Base-by-base conservation (phyloP, 495 filamentous ascomycete genomes). In the Glarea lozoyensis region DNA sequence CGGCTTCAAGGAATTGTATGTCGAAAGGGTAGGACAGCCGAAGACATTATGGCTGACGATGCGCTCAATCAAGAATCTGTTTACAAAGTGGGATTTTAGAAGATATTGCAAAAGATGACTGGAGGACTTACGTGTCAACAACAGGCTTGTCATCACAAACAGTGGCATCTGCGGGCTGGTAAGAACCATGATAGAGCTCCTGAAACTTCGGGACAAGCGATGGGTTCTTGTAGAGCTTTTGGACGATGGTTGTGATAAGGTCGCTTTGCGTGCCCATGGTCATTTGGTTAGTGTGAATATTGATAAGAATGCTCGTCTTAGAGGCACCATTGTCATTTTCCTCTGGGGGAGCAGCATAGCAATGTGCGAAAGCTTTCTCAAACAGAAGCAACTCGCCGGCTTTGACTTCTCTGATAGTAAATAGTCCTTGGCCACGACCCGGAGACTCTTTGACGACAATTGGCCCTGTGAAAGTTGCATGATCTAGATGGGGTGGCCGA, bases 361-460 rank as follows among this genome's bases (percentile, higher is more conserved):
- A 60, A 34, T 43, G 24, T 9, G 51, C 51, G 45, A 79, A 75
- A 0, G 73, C 72, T 43, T 78, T 79, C 44, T 79, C 74, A 36
- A 67, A 74, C 9, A 77, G 43, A 0, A 79, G 50, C 15, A 79
- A 60, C 5, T 78, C 74, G 0, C 75, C 76, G 0, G 64, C 65
- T 42, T 66, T 60, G 31, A 80, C 65, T 3, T 48, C 60, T 25
- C 60, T 54, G 11, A 68, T 74, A 0, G 69, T 66, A 44, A 76
- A 78, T 1, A 76, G 46, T 1, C 72, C 72, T n/a, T 62, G 58
- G 5, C 73, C 50, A 2, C 37, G 21, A 13, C 16, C 22, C 3
- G 2, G 10, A 2, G 57, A 54, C 32, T 43, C 36, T 18, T 41
- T 51, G 12, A 65, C 39, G 3, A 21, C 54, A 1, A 64, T 55